A percentile compares a stretch with the other conserved stretches of the same genome.
These are phyloP conservation scores for Nemania sp. DNA, from an alignment of 2,329 filamentous ascomycete species.

Conservation along the genomic window DNA sequence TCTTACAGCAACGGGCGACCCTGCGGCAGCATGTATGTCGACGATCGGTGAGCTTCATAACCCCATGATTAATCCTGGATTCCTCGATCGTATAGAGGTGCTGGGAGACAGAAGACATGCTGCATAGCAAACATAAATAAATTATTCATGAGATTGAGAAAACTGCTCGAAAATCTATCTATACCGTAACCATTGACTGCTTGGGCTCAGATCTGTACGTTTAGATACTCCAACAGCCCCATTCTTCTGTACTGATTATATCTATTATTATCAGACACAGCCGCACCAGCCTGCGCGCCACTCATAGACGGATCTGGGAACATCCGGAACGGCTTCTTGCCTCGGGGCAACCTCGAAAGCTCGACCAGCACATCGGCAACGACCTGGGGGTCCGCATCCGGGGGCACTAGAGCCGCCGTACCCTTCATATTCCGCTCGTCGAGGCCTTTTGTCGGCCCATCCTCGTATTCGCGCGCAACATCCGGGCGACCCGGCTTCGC, in stretches of 20 bases:
- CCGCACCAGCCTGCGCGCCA: conserved; percentile 7
- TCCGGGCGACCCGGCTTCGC: conserved; percentile 2
- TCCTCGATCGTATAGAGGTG: conserved; percentile 33
- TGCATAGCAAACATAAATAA: too few species aligned
- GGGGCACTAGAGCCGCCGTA: conserved; percentile 10
- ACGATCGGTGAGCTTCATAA: conserved; percentile 42
- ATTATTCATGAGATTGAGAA: too few species aligned
- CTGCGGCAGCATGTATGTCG: conserved; percentile 41
- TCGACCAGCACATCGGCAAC: conserved; percentile 20
- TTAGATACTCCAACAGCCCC: conserved; percentile 12
- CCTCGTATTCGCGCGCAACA: conserved; percentile 14
- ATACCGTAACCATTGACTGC: too few species aligned
- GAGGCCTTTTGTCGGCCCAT: conserved; percentile 13
- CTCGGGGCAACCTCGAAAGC: conserved; percentile 6
- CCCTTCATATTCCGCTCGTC: conserved; percentile 8
- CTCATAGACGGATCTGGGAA: conserved; percentile 8
- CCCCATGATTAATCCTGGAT: conserved; percentile 36
- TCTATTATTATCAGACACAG: conserved; percentile 15
- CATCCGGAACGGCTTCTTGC: conserved; percentile 19
- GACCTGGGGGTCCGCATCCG: conserved; percentile 11
- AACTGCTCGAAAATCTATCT: too few species aligned
- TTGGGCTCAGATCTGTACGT: conserved; percentile 5
- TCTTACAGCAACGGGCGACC: conserved; percentile 36
- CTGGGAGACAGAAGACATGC: conserved; percentile 1
- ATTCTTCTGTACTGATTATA: conserved; percentile 10